Base-by-base conservation (phyloP, 495 filamentous ascomycete species). In the Neurospora hispaniola region DNA sequence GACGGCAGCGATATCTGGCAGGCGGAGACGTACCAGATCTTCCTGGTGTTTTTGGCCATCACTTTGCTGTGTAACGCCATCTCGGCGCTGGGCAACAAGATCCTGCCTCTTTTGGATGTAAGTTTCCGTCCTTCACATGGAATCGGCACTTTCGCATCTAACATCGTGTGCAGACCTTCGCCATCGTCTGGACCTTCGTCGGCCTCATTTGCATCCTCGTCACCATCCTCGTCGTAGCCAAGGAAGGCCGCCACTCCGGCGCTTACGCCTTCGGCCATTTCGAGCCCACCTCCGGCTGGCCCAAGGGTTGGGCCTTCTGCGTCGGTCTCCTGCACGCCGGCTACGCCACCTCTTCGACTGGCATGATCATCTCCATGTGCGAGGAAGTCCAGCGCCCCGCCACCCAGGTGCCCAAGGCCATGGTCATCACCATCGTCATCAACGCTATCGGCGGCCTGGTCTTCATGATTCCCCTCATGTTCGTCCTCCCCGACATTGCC, bases 41-140 rank as follows among this genome's bases (percentile, higher is more conserved):
- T 89, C 70, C 78, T 90, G 31, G 85, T 88, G 69, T 90, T 90
- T 76, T 80, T 90, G 73, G 88, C 79, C 27, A 80, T 90, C 72
- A 88, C 86, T 1, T 73, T 90, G 14, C 72, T 85, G 14, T 88
- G 85, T 71, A 84, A 89, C 39, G 69, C 83, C 27, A 84, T 90
- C 74, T 90, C 87, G 62, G 80, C 85, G 4, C 84, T 89, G 38
- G 85, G 86, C 41, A 90, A 90, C 76, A 81, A 81, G 23, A 86
- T 83, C 74, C 81, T 90, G 39, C 88, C 84, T 0, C 80, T 85
- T n/a, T 78, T 90, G 23, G 89, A 90, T 75, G 84, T 85, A 78
- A 72, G 82, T 14, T 69, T 12, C 39, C 10, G 48, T 72, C 48
- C 40, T 48, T 20, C 48, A 43, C 18, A 62, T 46, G 5, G 20